Evolutionary conservation across 2,329 filamentous ascomycete genomes (phyloP), one percentile per base, ranked within the genome.

Genomic region (Parastagonospora avenae): DNA sequence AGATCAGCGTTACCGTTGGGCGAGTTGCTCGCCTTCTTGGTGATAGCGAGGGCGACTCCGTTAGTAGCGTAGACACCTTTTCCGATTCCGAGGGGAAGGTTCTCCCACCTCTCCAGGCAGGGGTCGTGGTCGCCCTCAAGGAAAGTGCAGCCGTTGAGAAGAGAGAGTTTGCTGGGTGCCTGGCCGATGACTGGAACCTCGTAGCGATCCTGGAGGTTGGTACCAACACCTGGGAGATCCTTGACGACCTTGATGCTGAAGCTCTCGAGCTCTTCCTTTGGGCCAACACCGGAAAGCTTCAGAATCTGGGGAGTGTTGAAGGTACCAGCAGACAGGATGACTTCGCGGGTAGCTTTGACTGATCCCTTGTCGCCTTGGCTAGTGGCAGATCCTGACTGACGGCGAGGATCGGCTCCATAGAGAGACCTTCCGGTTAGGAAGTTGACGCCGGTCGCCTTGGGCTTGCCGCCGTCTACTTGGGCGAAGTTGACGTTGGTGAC

Each of bases 401-500:
- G 51, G 6, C 66, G 66, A 2, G 72, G 73, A 49, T 73, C 70
- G 3, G 76, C 76, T 30, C 64, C 59, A 59, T 77, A 78, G 8
- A 78, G 60, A 27, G 64, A 63, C 36, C 60, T 55, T n/a, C 76
- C 74, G 12, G 66, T 62, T 33, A 76, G 61, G 50, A 73, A 78
- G 48, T 75, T 69, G 36, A 77, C 73, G 15, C 75, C 74, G 39
- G 66, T 71, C 2, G 76, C 76, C 33, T 63, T 86, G 54, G 80
- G 77, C 30, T 80, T 80, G 14, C 74, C 64, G n/a, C 42, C 37
- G 12, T 80, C 82, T 65, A 81, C 84, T 1, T 85, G 82, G n/a
- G 87, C 85, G 57, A 86, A 88, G 27, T 76, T 75, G 67, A 91
- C 73, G 62, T 85, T 86, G 42, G 87, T 86, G 53, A 83, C 88